A percentile compares a stretch with the other conserved stretches of the same genome.
phyloP scores from a whole-genome alignment of 139 green algal species.

The Chlorella sorokiniana region DNA sequence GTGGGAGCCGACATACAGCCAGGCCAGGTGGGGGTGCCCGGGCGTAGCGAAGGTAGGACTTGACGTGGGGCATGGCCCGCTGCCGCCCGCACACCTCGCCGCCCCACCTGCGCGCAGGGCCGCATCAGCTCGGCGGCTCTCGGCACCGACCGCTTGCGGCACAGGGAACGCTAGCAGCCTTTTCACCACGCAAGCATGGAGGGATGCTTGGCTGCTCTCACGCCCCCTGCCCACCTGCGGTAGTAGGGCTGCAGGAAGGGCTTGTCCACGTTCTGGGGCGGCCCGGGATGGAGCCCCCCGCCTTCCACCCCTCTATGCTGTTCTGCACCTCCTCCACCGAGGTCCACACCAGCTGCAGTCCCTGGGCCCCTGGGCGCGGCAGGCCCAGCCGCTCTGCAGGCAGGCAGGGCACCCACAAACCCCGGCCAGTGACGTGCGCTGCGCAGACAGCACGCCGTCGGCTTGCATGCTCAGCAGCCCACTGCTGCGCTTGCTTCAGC shows the following conservation, averaged over 20 bases:
- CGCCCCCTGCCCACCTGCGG: conserved; percentile 49
- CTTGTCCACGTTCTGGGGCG: conserved; percentile 60
- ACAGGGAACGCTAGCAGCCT: not conserved
- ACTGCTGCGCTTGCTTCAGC: not conserved
- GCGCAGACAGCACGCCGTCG: no score
- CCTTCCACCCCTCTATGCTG: conserved; percentile 73
- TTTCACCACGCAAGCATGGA: not conserved
- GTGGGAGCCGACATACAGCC: conserved; percentile 66
- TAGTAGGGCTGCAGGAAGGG: conserved; percentile 67
- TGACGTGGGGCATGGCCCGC: conserved; percentile 86
- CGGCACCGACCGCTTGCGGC: no score
- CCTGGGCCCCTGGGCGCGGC: not conserved
- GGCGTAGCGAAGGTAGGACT: conserved; percentile 66
- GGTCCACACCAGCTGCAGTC: conserved; percentile 73
- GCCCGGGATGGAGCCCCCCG: conserved; percentile 70
- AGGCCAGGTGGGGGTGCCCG: conserved; percentile 54
- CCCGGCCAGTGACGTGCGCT: no score
- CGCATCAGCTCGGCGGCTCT: no score
- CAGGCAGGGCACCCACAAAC: not conserved
- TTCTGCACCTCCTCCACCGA: conserved; percentile 60
- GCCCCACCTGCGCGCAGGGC: conserved; percentile 58
- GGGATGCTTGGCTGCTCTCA: no score
- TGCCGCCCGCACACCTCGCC: conserved; percentile 57
- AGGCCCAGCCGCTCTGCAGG: conserved; percentile 12
- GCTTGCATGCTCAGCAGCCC: no score